These are phyloP conservation scores for Cercospora citrullina DNA, from an alignment of 2,329 filamentous ascomycete genomes.

Conservation along the genomic window DNA sequence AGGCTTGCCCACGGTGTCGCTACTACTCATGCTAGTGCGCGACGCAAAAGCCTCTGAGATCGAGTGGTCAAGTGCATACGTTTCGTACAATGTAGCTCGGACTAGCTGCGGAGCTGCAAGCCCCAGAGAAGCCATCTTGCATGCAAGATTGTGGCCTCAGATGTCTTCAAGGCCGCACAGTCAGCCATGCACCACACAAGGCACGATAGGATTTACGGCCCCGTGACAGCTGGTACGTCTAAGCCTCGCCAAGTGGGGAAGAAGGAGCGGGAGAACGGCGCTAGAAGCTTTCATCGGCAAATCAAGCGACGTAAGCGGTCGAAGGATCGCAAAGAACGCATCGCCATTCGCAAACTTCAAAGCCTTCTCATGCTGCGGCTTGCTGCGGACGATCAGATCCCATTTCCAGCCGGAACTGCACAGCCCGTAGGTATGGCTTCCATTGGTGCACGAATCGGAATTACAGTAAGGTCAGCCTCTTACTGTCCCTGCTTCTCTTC, in stretches of 20 bases:
- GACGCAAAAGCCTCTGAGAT: neutral
- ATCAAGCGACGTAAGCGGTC: neutral
- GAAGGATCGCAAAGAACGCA: neutral
- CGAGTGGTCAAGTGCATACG: neutral
- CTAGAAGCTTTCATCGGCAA: slow-evolving; percentile 13
- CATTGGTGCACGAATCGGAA: neutral
- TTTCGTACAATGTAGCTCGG: neutral
- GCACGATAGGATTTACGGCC: neutral
- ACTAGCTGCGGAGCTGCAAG: neutral
- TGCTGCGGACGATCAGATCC: neutral
- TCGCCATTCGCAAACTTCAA: neutral
- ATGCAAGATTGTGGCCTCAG: slow-evolving; percentile 13
- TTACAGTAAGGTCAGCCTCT: slow-evolving; percentile 2
- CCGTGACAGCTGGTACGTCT: slow-evolving; percentile 10
- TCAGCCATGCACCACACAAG: neutral
- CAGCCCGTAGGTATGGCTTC: neutral
- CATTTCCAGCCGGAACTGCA: neutral
- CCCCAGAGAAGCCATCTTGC: neutral
- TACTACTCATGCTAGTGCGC: neutral
- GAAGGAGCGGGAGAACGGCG: slow-evolving; percentile 16
- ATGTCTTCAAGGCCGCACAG: slow-evolving; percentile 4
- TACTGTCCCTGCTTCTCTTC: neutral
- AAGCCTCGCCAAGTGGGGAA: slow-evolving; percentile 22
- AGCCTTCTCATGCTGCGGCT: neutral
- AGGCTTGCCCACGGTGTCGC: neutral